phyloP scores from a whole-genome alignment of 1,284 basidiomycete genomes.

The Cutaneotrichosporon cutaneum region DNA sequence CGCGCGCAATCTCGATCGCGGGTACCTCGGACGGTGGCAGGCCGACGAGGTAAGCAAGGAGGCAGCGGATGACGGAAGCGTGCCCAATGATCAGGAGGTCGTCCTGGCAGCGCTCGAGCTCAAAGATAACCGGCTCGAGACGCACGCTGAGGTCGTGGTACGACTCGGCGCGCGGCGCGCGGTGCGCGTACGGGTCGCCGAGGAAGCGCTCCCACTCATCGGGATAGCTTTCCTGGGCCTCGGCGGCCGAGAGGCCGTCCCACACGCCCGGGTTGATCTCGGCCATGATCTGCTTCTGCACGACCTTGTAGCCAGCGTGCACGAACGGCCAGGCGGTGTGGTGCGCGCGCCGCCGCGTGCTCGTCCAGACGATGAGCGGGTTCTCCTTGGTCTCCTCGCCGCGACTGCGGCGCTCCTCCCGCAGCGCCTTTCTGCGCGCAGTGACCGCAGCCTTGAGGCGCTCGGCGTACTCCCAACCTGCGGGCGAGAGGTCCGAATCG shows the following conservation, averaged over 20 bases:
- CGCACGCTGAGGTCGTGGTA: conserved; percentile 84
- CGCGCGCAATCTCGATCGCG: conserved; percentile 88
- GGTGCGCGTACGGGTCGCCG: conserved; percentile 88
- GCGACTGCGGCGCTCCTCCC: conserved; percentile 64
- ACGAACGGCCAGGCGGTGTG: conserved; percentile 96
- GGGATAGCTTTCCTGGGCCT: conserved; percentile 85
- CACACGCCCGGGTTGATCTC: conserved; percentile 97
- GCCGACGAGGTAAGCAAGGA: conserved; percentile 87
- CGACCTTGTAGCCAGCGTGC: conserved; percentile 67
- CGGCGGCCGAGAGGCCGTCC: conserved; percentile 89
- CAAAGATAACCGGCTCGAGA: conserved; percentile 77
- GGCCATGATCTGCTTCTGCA: conserved; percentile 91
- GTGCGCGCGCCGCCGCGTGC: conserved; percentile 83
- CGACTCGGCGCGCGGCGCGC: conserved; percentile 87
- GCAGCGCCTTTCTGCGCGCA: conserved; percentile 61
- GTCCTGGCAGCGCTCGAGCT: conserved; percentile 74
- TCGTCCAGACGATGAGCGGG: conserved; percentile 90
- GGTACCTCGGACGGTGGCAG: conserved; percentile 95
- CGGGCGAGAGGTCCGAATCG: conserved; percentile 91
- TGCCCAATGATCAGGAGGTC: conserved; percentile 78
- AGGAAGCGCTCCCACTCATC: conserved; percentile 92
- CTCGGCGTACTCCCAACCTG: conserved; percentile 93
- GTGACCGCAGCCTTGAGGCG: conserved; percentile 79
- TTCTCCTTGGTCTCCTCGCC: conserved; percentile 57
- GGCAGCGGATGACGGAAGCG: conserved; percentile 95